These are phyloP conservation scores for Blastobotrys niveus DNA, from an alignment of 1,139 yeast genomes.

Conservation along the genomic window DNA sequence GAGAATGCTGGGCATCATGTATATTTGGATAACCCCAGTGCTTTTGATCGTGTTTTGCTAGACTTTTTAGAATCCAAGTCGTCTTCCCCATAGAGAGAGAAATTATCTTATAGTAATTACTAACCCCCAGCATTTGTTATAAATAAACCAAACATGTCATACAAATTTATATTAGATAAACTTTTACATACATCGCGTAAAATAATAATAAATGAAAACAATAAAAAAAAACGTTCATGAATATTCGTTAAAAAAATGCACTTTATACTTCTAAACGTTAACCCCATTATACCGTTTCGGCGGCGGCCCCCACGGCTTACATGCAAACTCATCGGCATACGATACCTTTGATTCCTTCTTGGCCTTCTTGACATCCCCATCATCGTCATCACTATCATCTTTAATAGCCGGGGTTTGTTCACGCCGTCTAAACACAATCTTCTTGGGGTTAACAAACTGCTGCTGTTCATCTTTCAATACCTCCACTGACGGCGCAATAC, in stretches of 20 bases:
- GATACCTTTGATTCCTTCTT: background rate
- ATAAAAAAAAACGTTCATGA: too few species aligned
- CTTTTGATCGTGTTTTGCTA: constrained; percentile 48
- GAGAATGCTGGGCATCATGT: constrained; percentile 70
- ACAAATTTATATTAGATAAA: too few species aligned
- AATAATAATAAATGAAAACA: too few species aligned
- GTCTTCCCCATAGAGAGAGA: too few species aligned
- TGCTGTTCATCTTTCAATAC: constrained; percentile 12
- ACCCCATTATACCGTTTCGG: constrained; percentile 30
- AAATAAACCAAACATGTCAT: background rate
- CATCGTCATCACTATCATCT: constrained; percentile 11
- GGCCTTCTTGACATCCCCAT: constrained; percentile 9
- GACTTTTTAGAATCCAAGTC: constrained; percentile 37
- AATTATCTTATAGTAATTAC: too few species aligned
- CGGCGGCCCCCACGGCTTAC: constrained; percentile 32
- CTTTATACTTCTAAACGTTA: constrained; percentile 21
- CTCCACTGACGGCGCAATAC: constrained; percentile 5
- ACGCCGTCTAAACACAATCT: constrained; percentile 20
- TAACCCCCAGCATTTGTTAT: too few species aligned
- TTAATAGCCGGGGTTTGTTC: constrained; percentile 17
- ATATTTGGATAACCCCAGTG: constrained; percentile 65
- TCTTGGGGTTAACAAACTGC: constrained; percentile 20
- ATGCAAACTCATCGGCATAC: constrained; percentile 27
- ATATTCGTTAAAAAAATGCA: too few species aligned
- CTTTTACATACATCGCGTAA: too few species aligned